Percentiles rank a stretch among this genome's conserved stretches.
Conservation (phyloP, 2,329 filamentous ascomycete species). For the Bipolaris bicolor region DNA sequence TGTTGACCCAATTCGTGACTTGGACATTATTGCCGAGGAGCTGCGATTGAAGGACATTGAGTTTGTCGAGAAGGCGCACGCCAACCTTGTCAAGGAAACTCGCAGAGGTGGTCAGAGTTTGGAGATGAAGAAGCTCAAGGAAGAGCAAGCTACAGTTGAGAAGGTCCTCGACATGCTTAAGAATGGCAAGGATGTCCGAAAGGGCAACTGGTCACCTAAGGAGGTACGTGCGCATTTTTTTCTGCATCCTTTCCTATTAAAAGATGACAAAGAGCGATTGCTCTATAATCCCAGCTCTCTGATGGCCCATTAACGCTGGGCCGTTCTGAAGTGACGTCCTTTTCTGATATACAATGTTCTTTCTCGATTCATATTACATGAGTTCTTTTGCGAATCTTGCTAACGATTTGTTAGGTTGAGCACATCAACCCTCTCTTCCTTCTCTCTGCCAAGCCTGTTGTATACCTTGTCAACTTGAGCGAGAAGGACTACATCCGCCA, state of each 20-base stretch:
- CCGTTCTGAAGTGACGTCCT: constrained; percentile 84
- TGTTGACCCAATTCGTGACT: constrained; percentile 90
- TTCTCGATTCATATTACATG: constrained; percentile 10
- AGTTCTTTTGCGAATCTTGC: constrained; percentile 18
- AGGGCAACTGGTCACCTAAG: constrained; percentile 87
- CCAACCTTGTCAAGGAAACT: constrained; percentile 92
- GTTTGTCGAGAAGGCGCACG: constrained; percentile 94
- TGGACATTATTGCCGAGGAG: constrained; percentile 97
- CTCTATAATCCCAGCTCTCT: constrained; percentile 99
- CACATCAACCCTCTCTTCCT: constrained; percentile 96
- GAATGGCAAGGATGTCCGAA: constrained; percentile 90
- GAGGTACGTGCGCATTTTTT: constrained; percentile 72
- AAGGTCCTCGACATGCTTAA: constrained; percentile 85
- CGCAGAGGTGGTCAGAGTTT: constrained; percentile 90
- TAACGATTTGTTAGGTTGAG: constrained; percentile 72
- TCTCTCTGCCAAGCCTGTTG: constrained; percentile 93
- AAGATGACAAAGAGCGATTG: constrained; percentile 99
- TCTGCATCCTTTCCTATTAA: constrained; percentile 46
- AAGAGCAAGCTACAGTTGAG: constrained; percentile 91
- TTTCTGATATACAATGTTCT: constrained; percentile 63
- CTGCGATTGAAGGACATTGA: constrained; percentile 98
- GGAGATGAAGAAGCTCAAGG: constrained; percentile 96
- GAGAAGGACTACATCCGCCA: constrained; percentile 97
- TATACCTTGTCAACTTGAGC: constrained; percentile 95
- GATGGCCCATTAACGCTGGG: constrained; percentile 84